Evolutionary conservation across 2,329 filamentous ascomycete species (phyloP).

Genomic region (Fusarium pseudograminearum): DNA sequence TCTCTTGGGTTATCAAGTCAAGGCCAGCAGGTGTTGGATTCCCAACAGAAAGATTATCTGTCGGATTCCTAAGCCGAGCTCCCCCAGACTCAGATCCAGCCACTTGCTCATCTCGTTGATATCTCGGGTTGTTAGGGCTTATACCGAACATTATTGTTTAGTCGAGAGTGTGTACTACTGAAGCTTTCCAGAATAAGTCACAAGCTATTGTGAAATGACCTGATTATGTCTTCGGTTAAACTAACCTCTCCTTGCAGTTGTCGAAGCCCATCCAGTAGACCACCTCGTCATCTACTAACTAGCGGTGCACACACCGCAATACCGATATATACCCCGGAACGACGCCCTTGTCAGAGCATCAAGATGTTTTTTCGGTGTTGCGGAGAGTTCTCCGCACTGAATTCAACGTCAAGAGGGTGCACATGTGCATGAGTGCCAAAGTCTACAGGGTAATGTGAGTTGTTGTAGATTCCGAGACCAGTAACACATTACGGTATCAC

Average conservation of each 20-base stretch:
- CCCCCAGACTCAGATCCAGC: background rate
- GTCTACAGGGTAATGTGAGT: constrained; percentile 32
- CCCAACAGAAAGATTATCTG: constrained; percentile 23
- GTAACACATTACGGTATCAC: background rate
- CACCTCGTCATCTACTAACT: background rate
- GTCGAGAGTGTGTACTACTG: background rate
- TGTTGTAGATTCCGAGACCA: constrained; percentile 1
- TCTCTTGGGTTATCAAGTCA: background rate
- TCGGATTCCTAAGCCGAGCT: constrained; percentile 22
- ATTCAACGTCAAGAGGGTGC: constrained; percentile 11
- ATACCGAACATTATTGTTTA: background rate
- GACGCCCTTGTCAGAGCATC: background rate
- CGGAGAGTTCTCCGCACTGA: constrained; percentile 27
- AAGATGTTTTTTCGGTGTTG: constrained; percentile 20
- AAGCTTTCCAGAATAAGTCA: background rate
- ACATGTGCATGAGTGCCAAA: background rate
- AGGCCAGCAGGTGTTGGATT: constrained; percentile 4
- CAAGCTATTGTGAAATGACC: background rate
- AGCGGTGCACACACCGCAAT: constrained; percentile 28
- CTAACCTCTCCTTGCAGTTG: background rate
- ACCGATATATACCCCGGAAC: constrained; percentile 16
- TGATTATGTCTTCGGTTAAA: constrained; percentile 5
- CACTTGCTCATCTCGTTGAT: constrained; percentile 22
- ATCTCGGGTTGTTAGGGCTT: constrained; percentile 12
- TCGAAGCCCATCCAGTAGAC: background rate